Evolutionary conservation across 148 eudicot genomes (phyloP), one percentile per base, ranked within the genome.

Genomic region (Agrostemma githago): DNA sequence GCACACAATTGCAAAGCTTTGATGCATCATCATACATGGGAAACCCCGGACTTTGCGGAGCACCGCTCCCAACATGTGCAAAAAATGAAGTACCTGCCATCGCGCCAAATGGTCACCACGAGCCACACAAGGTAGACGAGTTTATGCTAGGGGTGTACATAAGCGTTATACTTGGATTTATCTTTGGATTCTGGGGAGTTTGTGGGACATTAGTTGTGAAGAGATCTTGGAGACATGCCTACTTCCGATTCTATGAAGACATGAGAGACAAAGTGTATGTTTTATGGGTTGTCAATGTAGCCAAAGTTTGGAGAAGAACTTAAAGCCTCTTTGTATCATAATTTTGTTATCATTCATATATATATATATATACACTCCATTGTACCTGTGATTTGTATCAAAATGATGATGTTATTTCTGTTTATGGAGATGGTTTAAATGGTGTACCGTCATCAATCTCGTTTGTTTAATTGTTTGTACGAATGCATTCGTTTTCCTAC

Each of bases 151-250:
- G 73, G 21, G 4, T 12, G 2, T 46, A 46, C 51, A 46, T 46
- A 46, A 46, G 51, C 5, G 51, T 46, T 5, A 46, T 46, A 46
- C 51, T 46, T 46, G 51, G 51, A 46, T 46, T 46, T 10, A 46
- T 46, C 51, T 8, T 46, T 46, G 51, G 79, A n/a, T 77, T 77
- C 41, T 70, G 70, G 70, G 74, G 70, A 62, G 74, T 77, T 54
- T 77, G 61, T 71, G 79, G 75, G 4, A 77, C 64, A 15, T 51
- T 71, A 20, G 70, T 64, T n/a, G 16, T 77, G 15, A 77, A 77
- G 20, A 65, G 17, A 51, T 51, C 79, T 5, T 77, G 79, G 79
- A 77, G 75, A 48, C 54, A 51, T 71, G 63, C 64, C 21, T 62
- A 20, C 71, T 77, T 77, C n/a, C 70, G 40, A 21, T 70, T 19